Evolutionary conservation across 2,329 filamentous ascomycete genomes (phyloP), one percentile per base, ranked within the genome.

Genomic region (Sordariomycetes sp.): DNA sequence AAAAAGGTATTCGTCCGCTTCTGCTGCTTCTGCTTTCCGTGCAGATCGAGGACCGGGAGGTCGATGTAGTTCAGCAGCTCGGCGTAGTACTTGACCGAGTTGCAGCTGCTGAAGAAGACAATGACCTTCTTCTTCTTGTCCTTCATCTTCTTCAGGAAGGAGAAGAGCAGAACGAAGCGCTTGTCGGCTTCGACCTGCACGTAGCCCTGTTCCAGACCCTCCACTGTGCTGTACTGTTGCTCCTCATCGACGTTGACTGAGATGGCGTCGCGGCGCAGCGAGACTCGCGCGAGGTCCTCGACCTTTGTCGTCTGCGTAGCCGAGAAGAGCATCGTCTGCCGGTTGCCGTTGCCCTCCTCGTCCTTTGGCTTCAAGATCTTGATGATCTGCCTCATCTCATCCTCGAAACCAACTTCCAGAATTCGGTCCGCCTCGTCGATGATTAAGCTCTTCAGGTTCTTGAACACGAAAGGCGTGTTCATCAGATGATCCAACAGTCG

Each of bases 1-100:
- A 96, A 98, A 58, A 98, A 98, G 1, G 87, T 94, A 54, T 93
- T 94, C 17, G 92, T 98, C n/a, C 92, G 84, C 60, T 94, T 94
- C 61, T 95, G 87, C 61, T 98, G 92, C 63, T 98, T 98, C 63
- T 94, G 86, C 64, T 98, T 95, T 46, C 87, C 92, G 58, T 93
- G 86, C 7, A 94, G 69, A 46, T 86, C 82, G 28, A 94, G 71
- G 3, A 93, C 85, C 5, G 84, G 87, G 26, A 95, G 72, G 58
- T 96, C 92, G 50, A 96, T 95, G 64, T 94, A 96, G 66, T 96
- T 96, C 46, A 98, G 77, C 19, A 98, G 75, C 58, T 96, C 88
- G 18, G 85, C 79, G 61, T 94, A 87, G 63, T 96, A 98, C 58
- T 94, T 94, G 50, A 96, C 90, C 45, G 83, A 93, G 51, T 86